A percentile compares a stretch with the other conserved stretches of the same genome.
phyloP scores from a whole-genome alignment of 2,329 filamentous ascomycete species.

The Aureobasidium sp. region DNA sequence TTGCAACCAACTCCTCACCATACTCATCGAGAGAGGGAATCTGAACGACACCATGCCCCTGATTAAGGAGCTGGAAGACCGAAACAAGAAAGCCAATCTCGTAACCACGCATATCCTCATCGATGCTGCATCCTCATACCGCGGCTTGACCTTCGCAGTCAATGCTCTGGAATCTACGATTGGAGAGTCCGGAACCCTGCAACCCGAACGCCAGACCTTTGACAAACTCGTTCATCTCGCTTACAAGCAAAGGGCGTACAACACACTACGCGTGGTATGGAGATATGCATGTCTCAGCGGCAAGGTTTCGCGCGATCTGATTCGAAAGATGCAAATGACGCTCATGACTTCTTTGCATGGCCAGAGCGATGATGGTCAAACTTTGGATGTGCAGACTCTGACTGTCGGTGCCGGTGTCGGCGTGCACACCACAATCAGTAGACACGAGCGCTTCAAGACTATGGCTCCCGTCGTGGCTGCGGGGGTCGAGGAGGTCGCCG shows the following conservation, averaged over 20 bases:
- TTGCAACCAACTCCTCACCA: constrained; percentile 17
- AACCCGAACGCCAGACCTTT: constrained; percentile 16
- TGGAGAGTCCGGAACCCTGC: not conserved
- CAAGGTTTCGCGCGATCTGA: constrained; percentile 12
- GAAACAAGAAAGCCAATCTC: constrained; percentile 14
- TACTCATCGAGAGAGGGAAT: constrained; percentile 15
- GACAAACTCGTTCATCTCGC: constrained; percentile 20
- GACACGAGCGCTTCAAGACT: not conserved
- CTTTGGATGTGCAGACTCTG: not conserved
- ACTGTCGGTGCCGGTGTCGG: not conserved
- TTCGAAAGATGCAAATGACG: not conserved
- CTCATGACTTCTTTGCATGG: not conserved
- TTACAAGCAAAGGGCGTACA: constrained; percentile 19
- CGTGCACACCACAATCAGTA: not conserved
- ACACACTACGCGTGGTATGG: constrained; percentile 26
- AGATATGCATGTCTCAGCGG: constrained; percentile 25
- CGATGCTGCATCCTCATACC: constrained; percentile 14
- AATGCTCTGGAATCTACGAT: not conserved
- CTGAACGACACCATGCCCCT: constrained; percentile 18
- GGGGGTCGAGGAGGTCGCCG: not conserved
- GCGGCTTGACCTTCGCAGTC: constrained; percentile 7
- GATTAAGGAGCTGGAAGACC: constrained; percentile 15
- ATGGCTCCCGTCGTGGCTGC: not conserved
- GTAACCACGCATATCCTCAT: constrained; percentile 22
- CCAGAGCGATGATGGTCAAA: not conserved